Conservation (phyloP, 768 basidiomycete species). For the Filobasidium floriforme region DNA sequence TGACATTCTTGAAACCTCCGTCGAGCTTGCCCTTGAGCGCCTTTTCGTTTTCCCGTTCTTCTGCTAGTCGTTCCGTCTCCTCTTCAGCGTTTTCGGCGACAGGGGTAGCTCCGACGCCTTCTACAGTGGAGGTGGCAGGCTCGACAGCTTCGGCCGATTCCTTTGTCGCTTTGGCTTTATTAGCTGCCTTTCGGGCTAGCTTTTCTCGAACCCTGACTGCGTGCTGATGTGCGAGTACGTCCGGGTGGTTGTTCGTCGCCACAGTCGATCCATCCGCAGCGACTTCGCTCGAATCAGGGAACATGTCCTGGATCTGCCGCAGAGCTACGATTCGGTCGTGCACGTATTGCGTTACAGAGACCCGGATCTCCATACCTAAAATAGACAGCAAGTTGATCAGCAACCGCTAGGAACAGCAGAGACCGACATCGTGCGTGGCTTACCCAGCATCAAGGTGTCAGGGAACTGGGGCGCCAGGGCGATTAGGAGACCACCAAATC, state of each 20-base stretch:
- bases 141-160: constrained; percentile 2
- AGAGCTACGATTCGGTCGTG: constrained; percentile 87
- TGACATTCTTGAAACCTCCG: constrained; percentile 62
- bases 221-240: background rate
- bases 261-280: background rate
- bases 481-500: constrained; percentile 89
- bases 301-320: constrained; percentile 48
- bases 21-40: constrained; percentile 26
- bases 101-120: background rate
- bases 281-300: background rate
- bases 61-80: constrained; percentile 6
- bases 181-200: background rate
- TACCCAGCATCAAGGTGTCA: constrained; percentile 86
- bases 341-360: constrained; percentile 93
- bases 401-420: background rate
- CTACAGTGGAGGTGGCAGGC: background rate
- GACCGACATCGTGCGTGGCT: constrained; percentile 29
- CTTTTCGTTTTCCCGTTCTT: constrained; percentile 25
- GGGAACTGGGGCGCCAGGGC: constrained; percentile 83
- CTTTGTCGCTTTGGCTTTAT: constrained; percentile 5
- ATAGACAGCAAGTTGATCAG: background rate
- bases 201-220: background rate
- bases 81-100: background rate
- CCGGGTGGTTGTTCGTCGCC: background rate
- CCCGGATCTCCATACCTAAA: constrained; percentile 90